Percentiles rank a stretch among this genome's conserved stretches.
phyloP scores from a whole-genome alignment of 352 stramenopile genomes.

The Pythium utonaiense region DNA sequence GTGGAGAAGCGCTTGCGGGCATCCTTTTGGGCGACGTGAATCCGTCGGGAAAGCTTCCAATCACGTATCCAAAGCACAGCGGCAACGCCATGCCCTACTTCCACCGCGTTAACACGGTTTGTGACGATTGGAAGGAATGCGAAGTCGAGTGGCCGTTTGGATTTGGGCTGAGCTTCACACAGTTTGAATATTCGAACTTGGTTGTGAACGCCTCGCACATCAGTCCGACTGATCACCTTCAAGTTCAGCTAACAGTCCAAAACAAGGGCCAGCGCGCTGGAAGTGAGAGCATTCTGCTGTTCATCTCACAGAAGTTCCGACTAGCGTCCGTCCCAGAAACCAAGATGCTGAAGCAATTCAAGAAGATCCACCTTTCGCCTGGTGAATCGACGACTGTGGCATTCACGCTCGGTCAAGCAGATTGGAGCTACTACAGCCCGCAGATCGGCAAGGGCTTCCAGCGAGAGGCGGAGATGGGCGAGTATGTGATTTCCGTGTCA shows the following conservation, averaged over 20 bases:
- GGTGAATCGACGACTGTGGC: conserved; percentile 30
- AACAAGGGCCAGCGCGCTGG: conserved; percentile 49
- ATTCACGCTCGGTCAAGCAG: conserved; percentile 37
- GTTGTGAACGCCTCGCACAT: conserved; percentile 35
- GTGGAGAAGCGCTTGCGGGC: conserved; percentile 67
- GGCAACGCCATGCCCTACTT: conserved; percentile 64
- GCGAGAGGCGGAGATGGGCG: conserved; percentile 31
- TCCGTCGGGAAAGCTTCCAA: conserved; percentile 67
- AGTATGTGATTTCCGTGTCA: conserved; percentile 55
- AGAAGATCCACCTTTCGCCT: conserved; percentile 46
- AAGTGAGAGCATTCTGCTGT: conserved; percentile 72
- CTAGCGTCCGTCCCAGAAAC: conserved; percentile 50
- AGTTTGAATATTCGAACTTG: conserved; percentile 59
- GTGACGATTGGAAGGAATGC: conserved; percentile 49
- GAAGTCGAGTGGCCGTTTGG: conserved; percentile 60
- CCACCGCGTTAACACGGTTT: conserved; percentile 61
- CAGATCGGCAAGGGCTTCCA: conserved; percentile 44
- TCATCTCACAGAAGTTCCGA: conserved; percentile 54
- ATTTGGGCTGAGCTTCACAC: conserved; percentile 62
- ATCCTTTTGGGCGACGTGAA: conserved; percentile 67
- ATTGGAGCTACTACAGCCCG: conserved; percentile 59
- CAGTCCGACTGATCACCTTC: conserved; percentile 25
- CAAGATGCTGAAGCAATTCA: conserved; percentile 77
- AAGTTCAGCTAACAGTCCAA: conserved; percentile 52
- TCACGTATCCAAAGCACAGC: conserved; percentile 63